A percentile compares a stretch with the other conserved stretches of the same genome.
Evolutionary conservation across 2,329 filamentous ascomycete genomes (phyloP).

Genomic region (Chalara sp.): DNA sequence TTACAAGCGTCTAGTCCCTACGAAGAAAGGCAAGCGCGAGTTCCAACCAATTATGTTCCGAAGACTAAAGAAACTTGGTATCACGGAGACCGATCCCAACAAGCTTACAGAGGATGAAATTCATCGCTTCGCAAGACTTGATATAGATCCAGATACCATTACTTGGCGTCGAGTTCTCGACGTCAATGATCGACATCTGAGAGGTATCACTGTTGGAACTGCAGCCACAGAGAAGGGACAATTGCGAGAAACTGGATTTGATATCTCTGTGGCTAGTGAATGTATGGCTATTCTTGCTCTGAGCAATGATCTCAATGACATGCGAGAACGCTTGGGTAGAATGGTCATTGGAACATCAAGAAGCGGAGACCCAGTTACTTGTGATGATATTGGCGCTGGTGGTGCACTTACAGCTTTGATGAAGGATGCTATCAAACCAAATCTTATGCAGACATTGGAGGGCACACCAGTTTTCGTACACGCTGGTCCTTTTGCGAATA

Average conservation of each 20-base stretch:
- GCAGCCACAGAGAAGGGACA: slow-evolving; percentile 88
- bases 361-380: slow-evolving; percentile 84
- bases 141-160: slow-evolving; percentile 95
- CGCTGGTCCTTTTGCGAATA: slow-evolving; percentile 96
- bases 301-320: slow-evolving; percentile 78
- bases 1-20: slow-evolving; percentile 80
- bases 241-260: slow-evolving; percentile 84
- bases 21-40: slow-evolving; percentile 80
- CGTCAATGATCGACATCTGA: slow-evolving; percentile 92
- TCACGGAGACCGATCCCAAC: slow-evolving; percentile 88
- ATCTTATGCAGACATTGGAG: slow-evolving; percentile 96
- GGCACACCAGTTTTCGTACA: slow-evolving; percentile 97
- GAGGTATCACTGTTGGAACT: slow-evolving; percentile 81
- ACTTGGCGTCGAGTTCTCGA: slow-evolving; percentile 95
- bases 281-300: slow-evolving; percentile 98
- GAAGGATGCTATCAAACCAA: slow-evolving; percentile 98
- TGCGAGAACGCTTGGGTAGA: slow-evolving; percentile 86
- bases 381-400: slow-evolving; percentile 88
- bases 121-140: slow-evolving; percentile 78
- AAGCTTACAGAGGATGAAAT: slow-evolving; percentile 89
- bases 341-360: slow-evolving; percentile 93
- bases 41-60: slow-evolving; percentile 91
- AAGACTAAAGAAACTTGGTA: slow-evolving; percentile 89
- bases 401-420: slow-evolving; percentile 91
- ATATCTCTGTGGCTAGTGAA: slow-evolving; percentile 95